Evolutionary conservation across 2,329 filamentous ascomycete genomes (phyloP), one percentile per base, ranked within the genome.

Genomic region (Ciborinia camelliae): DNA sequence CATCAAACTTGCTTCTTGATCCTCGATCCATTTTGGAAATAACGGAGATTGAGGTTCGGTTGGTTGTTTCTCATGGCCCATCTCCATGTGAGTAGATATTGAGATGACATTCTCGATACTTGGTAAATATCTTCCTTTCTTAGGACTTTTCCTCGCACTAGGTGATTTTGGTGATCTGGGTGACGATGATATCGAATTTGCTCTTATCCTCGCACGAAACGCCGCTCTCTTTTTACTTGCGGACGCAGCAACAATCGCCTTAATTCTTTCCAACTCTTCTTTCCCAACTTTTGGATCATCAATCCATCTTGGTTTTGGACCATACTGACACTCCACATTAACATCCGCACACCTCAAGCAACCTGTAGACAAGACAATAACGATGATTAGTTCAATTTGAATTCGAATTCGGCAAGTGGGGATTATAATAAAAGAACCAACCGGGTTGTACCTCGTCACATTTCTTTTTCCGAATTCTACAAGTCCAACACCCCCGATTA

Each of bases 401-500:
- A n/a, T n/a, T n/a, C n/a, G n/a, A n/a, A n/a, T 43, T 43, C 26
- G 26, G 53, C 10, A 57, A 15, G 18, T 7, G 20, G 26, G 26
- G n/a, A 57, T 8, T 14, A 5, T 30, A 14, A 2, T 2, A 18
- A 14, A 47, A 55, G 4, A 28, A 57, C 53, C 5, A 87, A 73
- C 79, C 78, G 61, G 84, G 84, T 62, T 80, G 78, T 69, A 82
- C 82, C 75, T 88, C 85, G 72, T 87, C 85, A 77, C 85, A 88
- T 80, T 88, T 88, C 78, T 88, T 88, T 67, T 84, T 80, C 71
- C 85, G 79, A 70, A 87, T 76, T 73, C 85, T 80, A 80, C 85
- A 88, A 48, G 85, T 88, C 75, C 87, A 88, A 82, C 85, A 89
- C 66, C 84, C 86, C 35, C 60, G 45, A 52, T 51, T 68, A 61